Evolutionary conservation across 805 yeast species (phyloP).

Genomic region (Ogataea haglerorum): DNA sequence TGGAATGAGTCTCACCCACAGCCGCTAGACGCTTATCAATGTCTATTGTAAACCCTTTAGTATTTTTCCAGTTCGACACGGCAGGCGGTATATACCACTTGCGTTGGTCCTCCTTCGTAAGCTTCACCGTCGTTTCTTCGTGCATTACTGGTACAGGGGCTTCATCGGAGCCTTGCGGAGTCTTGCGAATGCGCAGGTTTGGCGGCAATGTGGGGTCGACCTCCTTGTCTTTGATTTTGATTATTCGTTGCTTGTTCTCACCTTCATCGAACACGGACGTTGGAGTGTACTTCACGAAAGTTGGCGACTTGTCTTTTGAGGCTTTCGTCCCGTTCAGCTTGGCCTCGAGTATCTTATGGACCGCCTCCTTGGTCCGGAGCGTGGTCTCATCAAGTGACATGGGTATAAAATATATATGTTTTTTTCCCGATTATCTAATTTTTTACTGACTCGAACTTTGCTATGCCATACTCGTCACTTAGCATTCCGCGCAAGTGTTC

Average conservation of each 20-base stretch:
- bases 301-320: conserved; percentile 28
- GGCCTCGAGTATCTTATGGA: conserved; percentile 48
- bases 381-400: conserved; percentile 36
- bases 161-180: conserved; percentile 60
- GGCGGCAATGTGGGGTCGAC: conserved; percentile 88
- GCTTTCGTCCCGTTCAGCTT: conserved; percentile 36
- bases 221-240: conserved; percentile 64
- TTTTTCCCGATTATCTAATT: background rate
- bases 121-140: conserved; percentile 47
- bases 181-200: conserved; percentile 65
- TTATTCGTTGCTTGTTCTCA: conserved; percentile 39
- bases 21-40: conserved; percentile 73
- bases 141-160: conserved; percentile 62
- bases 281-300: conserved; percentile 44
- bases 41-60: conserved; percentile 81
- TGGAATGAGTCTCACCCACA: conserved; percentile 37
- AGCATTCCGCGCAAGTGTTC: conserved; percentile 32
- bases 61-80: conserved; percentile 93
- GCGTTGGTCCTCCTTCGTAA: conserved; percentile 69
- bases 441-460: conserved; percentile 3
- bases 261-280: conserved; percentile 33
- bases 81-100: conserved; percentile 90
- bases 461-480: conserved; percentile 31
- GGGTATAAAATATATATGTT: background rate
- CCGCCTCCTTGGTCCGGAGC: conserved; percentile 52